These are phyloP conservation scores for Adansonia madagascariensis DNA, from an alignment of 441 rosid genomes.

Conservation along the genomic window DNA sequence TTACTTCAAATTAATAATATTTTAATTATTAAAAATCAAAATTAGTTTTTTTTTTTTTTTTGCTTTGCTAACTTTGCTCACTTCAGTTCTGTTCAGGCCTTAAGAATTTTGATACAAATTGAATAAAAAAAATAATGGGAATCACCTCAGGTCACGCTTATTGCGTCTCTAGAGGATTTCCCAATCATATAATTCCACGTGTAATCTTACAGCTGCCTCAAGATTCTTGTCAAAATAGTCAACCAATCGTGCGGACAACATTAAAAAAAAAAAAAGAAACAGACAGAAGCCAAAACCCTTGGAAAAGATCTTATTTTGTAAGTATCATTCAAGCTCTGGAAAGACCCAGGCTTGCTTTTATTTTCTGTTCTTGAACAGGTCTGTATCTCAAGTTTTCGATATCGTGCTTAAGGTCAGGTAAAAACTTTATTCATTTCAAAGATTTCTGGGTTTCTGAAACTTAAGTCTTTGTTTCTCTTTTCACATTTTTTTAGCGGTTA, in stretches of 20 bases:
- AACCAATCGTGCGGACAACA: no score
- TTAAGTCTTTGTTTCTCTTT: neutral
- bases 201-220: neutral
- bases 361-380: conserved; percentile 30
- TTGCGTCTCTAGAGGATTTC: neutral
- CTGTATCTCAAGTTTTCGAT: conserved; percentile 15
- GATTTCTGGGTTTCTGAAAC: neutral
- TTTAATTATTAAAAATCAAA: no score
- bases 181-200: neutral
- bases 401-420: conserved; percentile 19
- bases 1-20: no score
- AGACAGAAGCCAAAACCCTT: neutral
- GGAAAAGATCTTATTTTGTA: neutral
- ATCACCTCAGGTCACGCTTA: neutral
- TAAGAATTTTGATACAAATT: neutral
- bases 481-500: neutral
- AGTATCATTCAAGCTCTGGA: neutral
- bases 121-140: neutral
- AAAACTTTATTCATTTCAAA: neutral
- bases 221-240: no score
- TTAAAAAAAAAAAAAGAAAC: no score
- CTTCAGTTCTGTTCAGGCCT: neutral
- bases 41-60: no score
- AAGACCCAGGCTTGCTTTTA: neutral
- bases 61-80: no score